Conservation (phyloP, 768 basidiomycete genomes). For the Galerina sulciceps region DNA sequence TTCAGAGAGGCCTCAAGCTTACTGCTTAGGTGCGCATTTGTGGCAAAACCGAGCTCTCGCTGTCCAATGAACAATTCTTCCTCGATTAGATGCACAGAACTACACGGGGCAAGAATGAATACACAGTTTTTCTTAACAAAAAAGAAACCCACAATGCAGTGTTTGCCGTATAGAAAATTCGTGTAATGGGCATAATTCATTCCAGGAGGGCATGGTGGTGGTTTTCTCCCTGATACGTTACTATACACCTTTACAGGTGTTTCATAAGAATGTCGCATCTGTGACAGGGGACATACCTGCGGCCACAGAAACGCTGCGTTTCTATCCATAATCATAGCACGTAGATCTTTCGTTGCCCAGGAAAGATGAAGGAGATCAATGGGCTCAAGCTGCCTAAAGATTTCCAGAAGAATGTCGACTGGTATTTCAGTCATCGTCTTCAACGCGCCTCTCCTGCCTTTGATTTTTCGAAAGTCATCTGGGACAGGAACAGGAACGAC, state of each 20-base stretch:
- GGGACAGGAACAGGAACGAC: background rate
- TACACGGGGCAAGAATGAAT: background rate
- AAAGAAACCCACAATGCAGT: constrained; percentile 35
- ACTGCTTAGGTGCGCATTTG: constrained; percentile 16
- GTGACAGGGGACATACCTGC: constrained; percentile 17
- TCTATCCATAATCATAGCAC: constrained; percentile 32
- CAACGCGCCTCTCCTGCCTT: constrained; percentile 28
- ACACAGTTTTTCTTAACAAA: background rate
- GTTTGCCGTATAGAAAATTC: constrained; percentile 35
- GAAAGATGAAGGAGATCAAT: constrained; percentile 45
- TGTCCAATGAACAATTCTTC: constrained; percentile 20
- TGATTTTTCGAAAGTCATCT: constrained; percentile 15
- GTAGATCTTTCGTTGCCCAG: constrained; percentile 37
- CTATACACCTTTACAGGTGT: background rate
- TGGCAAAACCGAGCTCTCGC: constrained; percentile 20
- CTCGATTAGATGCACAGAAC: constrained; percentile 18
- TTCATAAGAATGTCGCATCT: background rate
- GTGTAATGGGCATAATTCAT: constrained; percentile 37
- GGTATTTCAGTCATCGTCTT: constrained; percentile 35
- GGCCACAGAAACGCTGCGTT: constrained; percentile 35
- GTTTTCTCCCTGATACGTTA: background rate
- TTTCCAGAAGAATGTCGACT: constrained; percentile 40
- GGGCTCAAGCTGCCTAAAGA: constrained; percentile 42
- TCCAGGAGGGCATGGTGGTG: constrained; percentile 24
- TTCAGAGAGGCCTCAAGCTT: background rate